Evolutionary conservation across 495 filamentous ascomycete genomes (phyloP).

Genomic region (Talaromyces liani): DNA sequence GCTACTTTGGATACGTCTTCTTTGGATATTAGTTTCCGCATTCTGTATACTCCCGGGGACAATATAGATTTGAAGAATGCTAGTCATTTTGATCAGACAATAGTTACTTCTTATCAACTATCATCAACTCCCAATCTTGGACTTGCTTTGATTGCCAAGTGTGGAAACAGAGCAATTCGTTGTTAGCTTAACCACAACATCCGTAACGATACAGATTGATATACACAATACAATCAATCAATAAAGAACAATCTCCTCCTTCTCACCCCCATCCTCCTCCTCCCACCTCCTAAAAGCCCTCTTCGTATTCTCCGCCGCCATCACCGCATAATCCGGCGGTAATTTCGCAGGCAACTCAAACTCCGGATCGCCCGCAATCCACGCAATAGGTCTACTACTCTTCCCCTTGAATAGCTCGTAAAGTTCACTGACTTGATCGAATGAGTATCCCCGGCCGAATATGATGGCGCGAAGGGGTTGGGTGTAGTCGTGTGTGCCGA

Average conservation of each 20-base stretch:
- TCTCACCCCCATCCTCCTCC: constrained; percentile 12
- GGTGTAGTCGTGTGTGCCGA: constrained; percentile 26
- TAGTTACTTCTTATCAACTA: too few species aligned
- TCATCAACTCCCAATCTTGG: too few species aligned
- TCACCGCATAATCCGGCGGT: constrained; percentile 14
- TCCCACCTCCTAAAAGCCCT: constrained; percentile 15
- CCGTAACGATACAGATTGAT: background rate
- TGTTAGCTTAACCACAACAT: background rate
- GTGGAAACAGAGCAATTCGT: background rate
- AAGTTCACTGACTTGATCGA: constrained; percentile 17
- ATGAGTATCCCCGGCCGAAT: constrained; percentile 21
- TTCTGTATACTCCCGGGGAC: background rate
- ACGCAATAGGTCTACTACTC: constrained; percentile 13
- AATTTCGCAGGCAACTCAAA: constrained; percentile 11
- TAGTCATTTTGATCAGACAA: too few species aligned
- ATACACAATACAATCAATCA: background rate
- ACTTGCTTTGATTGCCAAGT: background rate
- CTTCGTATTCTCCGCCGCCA: constrained; percentile 13
- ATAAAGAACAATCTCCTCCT: constrained; percentile 10
- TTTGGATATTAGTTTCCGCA: background rate
- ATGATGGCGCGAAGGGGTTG: constrained; percentile 21
- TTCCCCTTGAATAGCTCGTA: constrained; percentile 7
- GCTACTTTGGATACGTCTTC: background rate
- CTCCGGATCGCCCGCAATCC: constrained; percentile 16
- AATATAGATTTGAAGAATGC: background rate